Base-by-base conservation (phyloP, 257 asterid species). In the Nicotiana obtusifolia region DNA sequence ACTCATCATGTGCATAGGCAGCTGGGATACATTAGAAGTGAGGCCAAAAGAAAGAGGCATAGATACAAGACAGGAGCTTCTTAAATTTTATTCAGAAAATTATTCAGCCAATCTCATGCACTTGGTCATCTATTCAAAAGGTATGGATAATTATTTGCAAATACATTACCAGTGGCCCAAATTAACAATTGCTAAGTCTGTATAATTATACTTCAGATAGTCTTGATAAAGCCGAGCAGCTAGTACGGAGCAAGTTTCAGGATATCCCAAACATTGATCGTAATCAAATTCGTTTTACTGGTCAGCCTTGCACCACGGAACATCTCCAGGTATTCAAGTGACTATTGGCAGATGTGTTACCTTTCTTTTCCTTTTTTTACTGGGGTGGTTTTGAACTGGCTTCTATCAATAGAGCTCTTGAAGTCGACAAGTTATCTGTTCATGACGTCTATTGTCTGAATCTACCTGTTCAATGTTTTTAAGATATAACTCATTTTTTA, bases 81-180 rank as follows among this genome's bases (percentile, higher is more conserved):
- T 94, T 82, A 82, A 87, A 85, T 96, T 96, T 83, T 96, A 96
- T 81, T 81, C 84, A 73, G 92, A 93, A 84, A 87, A 96, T 80
- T 96, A 96, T 87, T 96, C 99, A 7, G 97, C 99, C 68, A 96
- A 94, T 87, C 92, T 91, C 84, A 96, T 96, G 99, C 97, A 93
- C 89, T 93, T 96, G 82, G 99, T 92, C 85, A 84, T 96, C 82
- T 96, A 96, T 91, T 84, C 88, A 71, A 94, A 96, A 92, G 98
- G 99, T 94, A 86, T 49, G 77, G 82, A 52, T 47, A 67, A 24
- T 79, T 57, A 81, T 82, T 75, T 79, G 54, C 82, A 33, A 78
- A 64, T 77, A 76, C 78, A 83, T 83, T 82, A 83, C 87, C 64
- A 37, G 61, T 47, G 61, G 8, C 79, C 79, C 78, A 47, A 73